Evolutionary conservation across 2,329 filamentous ascomycete genomes (phyloP).

Genomic region (Fusarium longipes): DNA sequence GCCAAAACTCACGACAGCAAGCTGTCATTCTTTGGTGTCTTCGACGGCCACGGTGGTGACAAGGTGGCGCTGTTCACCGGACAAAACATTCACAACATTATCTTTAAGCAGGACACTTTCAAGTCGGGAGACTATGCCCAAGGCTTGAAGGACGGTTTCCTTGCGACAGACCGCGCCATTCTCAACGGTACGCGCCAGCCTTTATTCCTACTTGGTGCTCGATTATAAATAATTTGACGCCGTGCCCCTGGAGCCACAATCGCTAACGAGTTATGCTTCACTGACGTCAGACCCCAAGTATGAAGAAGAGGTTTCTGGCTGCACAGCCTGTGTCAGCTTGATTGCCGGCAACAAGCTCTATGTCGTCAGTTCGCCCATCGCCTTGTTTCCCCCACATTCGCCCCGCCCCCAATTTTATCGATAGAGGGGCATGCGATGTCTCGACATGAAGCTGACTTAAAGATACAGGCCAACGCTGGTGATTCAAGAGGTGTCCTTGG

Average conservation of each 20-base stretch:
- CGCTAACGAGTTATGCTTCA: constrained; percentile 32
- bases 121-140: constrained; percentile 92
- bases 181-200: constrained; percentile 77
- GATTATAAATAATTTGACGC: background rate
- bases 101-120: constrained; percentile 94
- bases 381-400: constrained; percentile 22
- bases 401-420: constrained; percentile 20
- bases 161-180: constrained; percentile 95
- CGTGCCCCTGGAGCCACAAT: constrained; percentile 1
- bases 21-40: constrained; percentile 96
- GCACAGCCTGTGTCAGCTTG: constrained; percentile 91
- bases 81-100: constrained; percentile 91
- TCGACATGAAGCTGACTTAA: constrained; percentile 31
- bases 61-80: constrained; percentile 95
- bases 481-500: constrained; percentile 95
- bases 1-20: constrained; percentile 75
- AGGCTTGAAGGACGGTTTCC: constrained; percentile 95
- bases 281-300: constrained; percentile 83
- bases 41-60: constrained; percentile 96
- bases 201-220: constrained; percentile 14
- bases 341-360: constrained; percentile 93
- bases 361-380: constrained; percentile 74
- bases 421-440: constrained; percentile 32
- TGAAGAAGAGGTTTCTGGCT: constrained; percentile 97
- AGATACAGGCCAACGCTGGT: constrained; percentile 86